Evolutionary conservation across 2,329 filamentous ascomycete species (phyloP), one percentile per base, ranked within the genome.

Genomic region (Calonectria crousiana): DNA sequence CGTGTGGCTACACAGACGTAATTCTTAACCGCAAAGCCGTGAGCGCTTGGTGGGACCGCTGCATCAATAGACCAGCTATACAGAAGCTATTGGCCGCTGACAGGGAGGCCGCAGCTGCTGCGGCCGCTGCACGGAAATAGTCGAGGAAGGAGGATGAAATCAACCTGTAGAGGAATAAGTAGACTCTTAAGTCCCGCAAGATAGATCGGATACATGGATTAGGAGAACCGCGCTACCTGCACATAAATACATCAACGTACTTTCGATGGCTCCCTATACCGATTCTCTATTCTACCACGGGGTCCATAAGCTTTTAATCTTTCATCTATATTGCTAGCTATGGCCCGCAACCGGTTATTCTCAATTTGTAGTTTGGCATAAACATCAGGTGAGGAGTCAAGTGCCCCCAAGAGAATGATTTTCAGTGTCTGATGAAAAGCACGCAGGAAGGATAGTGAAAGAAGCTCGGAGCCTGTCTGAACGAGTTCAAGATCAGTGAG

Each of bases 1-100:
- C 80, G 10, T 83, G 83, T 71, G 86, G 85, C 20, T 84, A 85
- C 36, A 82, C 79, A 76, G 83, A 87, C 67, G 13, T 86, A 32
- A 77, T 87, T 71, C 38, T 76, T 51, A 78, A 81, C 73, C 84
- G 85, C 65, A 73, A 83, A 76, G 82, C 82, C 73, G 83, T 87
- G 65, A 82, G 76, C 75, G 83, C 81, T 76, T 87, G 86, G 86
- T 87, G 86, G 86, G 74, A 84, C n/a, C 84, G 85, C 28, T 80
- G 79, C 72, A 71, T 84, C 53, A 83, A 78, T 71, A 75, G 85
- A 73, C 84, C 84, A 64, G 85, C 83, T n/a, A 84, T 86, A 74
- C 75, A 82, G 78, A 79, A 75, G 69, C 62, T 85, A 73, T 71
- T 87, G 78, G 82, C 81, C 8, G 83, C 28, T n/a, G 70, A 68